Evolutionary conservation across 345 rosid species (phyloP).

Genomic region (Acer negundo): DNA sequence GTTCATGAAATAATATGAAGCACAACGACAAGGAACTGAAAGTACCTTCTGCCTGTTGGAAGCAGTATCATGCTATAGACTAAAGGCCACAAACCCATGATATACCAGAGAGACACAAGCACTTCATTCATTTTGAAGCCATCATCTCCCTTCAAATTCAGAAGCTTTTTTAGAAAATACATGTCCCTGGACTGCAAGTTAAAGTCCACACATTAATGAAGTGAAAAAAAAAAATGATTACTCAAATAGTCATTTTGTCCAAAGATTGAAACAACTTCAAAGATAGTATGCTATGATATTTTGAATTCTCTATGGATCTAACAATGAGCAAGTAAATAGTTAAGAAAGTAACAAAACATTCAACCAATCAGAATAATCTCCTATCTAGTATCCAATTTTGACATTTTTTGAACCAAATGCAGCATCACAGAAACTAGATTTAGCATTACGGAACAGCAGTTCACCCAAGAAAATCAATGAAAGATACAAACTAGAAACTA

Average conservation of each 20-base stretch:
- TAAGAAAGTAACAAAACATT: not conserved
- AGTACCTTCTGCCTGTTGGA: constrained; percentile 84
- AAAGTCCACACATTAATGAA: not conserved
- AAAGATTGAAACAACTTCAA: not conserved
- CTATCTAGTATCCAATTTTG: not conserved
- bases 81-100: constrained; percentile 92
- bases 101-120: constrained; percentile 79
- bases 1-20: not conserved
- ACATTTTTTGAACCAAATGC: not conserved
- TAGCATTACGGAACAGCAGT: too few relatives aligned
- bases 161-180: constrained; percentile 81
- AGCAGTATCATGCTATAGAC: constrained; percentile 77
- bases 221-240: not conserved
- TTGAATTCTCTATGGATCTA: too few relatives aligned
- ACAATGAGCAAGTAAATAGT: too few relatives aligned
- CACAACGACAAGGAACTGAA: not conserved
- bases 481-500: not conserved
- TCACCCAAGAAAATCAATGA: not conserved
- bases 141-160: constrained; percentile 75
- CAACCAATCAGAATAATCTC: not conserved
- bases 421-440: not conserved
- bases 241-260: not conserved
- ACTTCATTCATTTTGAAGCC: constrained; percentile 86
- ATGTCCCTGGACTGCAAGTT: constrained; percentile 70
- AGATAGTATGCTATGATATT: not conserved